A percentile compares a stretch with the other conserved stretches of the same genome.
phyloP scores from a whole-genome alignment of 108 stramenopile species.

The Pseudonitzschia delicatissima region DNA sequence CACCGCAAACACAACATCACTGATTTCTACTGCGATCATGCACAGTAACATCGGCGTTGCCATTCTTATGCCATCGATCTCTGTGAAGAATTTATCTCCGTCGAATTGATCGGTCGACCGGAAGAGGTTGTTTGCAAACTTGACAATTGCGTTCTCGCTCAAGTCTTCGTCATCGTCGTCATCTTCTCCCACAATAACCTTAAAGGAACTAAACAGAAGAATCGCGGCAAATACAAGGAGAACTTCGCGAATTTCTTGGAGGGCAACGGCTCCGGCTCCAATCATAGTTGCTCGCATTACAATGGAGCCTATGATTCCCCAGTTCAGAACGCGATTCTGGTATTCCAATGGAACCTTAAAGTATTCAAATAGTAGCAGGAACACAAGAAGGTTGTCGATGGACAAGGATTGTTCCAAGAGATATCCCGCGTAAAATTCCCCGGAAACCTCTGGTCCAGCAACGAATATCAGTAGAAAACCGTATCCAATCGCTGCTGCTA shows the following conservation, averaged over 20 bases:
- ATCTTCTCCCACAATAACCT: constrained; percentile 66
- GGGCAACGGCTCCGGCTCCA: constrained; percentile 82
- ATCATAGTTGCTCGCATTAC: constrained; percentile 95
- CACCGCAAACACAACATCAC: constrained; percentile 95
- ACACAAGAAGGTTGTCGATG: constrained; percentile 92
- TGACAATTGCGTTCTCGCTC: constrained; percentile 70
- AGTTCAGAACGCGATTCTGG: constrained; percentile 81
- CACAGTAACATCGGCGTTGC: constrained; percentile 94
- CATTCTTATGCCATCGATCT: constrained; percentile 64
- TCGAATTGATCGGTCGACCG: constrained; percentile 75
- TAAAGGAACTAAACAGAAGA: constrained; percentile 72
- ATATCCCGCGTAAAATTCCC: constrained; percentile 89
- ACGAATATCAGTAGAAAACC: constrained; percentile 40
- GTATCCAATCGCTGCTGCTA: constrained; percentile 61
- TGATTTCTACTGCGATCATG: constrained; percentile 91
- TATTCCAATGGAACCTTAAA: constrained; percentile 68
- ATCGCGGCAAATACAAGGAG: constrained; percentile 89
- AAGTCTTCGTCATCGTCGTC: constrained; percentile 84
- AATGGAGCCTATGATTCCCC: constrained; percentile 86
- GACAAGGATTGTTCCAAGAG: constrained; percentile 83
- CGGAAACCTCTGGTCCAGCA: constrained; percentile 35
- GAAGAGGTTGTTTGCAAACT: constrained; percentile 59
- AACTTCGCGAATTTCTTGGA: constrained; percentile 82
- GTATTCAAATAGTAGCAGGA: constrained; percentile 86
- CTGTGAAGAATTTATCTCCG: constrained; percentile 88